These are phyloP conservation scores for Penicillium soppii DNA, from an alignment of 495 filamentous ascomycete species.

Conservation along the genomic window DNA sequence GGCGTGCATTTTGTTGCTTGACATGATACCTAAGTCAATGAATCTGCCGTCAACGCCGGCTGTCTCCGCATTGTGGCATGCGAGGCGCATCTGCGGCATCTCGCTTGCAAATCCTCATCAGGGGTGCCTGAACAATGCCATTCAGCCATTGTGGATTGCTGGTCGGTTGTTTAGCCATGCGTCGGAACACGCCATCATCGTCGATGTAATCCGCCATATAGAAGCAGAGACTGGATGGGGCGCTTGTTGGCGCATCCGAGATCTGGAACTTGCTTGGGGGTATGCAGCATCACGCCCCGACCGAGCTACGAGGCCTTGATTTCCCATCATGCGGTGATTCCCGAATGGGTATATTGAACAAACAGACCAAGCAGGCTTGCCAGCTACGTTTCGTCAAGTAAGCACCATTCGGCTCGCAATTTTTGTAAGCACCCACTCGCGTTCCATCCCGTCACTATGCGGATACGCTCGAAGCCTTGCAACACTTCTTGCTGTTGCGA, in stretches of 20 bases:
- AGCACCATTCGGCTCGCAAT: constrained; percentile 28
- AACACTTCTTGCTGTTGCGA: constrained; percentile 34
- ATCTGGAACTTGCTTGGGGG: constrained; percentile 46
- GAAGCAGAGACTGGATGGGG: constrained; percentile 49
- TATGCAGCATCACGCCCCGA: constrained; percentile 25
- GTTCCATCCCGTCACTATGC: constrained; percentile 34
- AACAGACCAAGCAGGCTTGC: neutral
- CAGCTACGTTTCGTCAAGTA: constrained; percentile 20
- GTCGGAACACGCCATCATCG: constrained; percentile 42
- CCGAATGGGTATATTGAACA: neutral
- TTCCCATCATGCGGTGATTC: constrained; percentile 9
- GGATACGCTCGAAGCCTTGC: constrained; percentile 27
- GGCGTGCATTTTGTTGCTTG: constrained; percentile 43
- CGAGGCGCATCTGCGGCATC: constrained; percentile 47
- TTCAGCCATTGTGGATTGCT: constrained; percentile 51
- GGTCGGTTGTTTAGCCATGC: constrained; percentile 44
- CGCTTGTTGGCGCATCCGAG: constrained; percentile 43
- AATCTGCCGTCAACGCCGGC: constrained; percentile 24
- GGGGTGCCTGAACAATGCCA: constrained; percentile 48
- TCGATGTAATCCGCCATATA: constrained; percentile 41
- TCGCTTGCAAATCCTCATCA: constrained; percentile 47
- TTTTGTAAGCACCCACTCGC: constrained; percentile 15
- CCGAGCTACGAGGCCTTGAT: constrained; percentile 1
- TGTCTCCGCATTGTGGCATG: constrained; percentile 44
- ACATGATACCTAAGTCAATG: constrained; percentile 35